Evolutionary conservation across 176 grass and related monocot genomes (phyloP).

Genomic region (Melocanna baccifera): DNA sequence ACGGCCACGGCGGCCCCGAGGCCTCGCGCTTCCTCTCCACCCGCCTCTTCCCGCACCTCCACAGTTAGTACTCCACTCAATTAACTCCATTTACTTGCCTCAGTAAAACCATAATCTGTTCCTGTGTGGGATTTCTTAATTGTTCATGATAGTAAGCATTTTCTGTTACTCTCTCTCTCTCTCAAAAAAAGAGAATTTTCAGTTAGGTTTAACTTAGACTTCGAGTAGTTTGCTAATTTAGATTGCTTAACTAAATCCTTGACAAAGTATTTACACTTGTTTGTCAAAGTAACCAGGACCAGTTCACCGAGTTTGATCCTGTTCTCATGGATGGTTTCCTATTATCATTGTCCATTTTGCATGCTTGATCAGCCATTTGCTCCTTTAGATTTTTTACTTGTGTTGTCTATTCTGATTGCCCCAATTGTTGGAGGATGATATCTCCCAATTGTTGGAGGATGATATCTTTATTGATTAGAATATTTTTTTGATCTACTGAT

Average conservation of each 20-base stretch:
- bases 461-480: not conserved
- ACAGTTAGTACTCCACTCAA: not conserved
- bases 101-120: not conserved
- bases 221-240: not conserved
- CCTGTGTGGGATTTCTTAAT: not conserved
- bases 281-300: not conserved
- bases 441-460: not conserved
- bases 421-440: not conserved
- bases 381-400: not conserved
- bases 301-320: not conserved
- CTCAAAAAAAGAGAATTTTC: no score
- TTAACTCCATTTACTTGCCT: not conserved
- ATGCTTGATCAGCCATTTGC: not conserved
- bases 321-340: not conserved
- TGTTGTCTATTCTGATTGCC: not conserved
- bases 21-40: conserved; percentile 33
- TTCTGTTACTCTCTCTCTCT: not conserved
- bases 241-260: not conserved
- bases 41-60: conserved; percentile 35
- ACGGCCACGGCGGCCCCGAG: conserved; percentile 37
- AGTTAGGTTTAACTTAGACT: not conserved
- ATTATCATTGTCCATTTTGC: not conserved
- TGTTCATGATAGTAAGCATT: not conserved
- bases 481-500: not conserved
- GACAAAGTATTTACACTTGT: conserved; percentile 2